Conservation (phyloP, 768 basidiomycete genomes). For the Russula olivacea region DNA sequence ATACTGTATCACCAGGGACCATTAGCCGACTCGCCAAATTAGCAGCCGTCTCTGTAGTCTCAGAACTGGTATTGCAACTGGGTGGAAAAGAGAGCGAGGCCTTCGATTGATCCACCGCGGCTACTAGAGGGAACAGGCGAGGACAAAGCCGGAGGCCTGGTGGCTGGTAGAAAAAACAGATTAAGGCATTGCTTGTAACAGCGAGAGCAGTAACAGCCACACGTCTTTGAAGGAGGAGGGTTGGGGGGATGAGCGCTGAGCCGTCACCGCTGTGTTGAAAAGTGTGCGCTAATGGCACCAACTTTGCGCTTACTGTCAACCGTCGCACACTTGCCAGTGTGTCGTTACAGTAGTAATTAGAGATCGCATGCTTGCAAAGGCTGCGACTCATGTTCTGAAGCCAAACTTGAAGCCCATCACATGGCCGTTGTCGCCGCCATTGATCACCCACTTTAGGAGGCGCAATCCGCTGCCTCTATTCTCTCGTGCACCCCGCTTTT, state of each 20-base stretch:
- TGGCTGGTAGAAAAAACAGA: neutral
- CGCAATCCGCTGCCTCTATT: constrained; percentile 5
- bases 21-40: neutral
- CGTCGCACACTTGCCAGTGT: neutral
- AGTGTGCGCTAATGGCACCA: neutral
- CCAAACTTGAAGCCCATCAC: neutral
- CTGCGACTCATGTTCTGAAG: constrained; percentile 3
- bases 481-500: neutral
- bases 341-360: neutral
- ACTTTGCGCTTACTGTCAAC: neutral
- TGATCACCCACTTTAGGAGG: constrained; percentile 2
- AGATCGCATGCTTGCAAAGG: constrained; percentile 5
- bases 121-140: neutral
- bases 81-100: too few species aligned
- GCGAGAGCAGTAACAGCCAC: too few species aligned
- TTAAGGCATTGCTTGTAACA: too few species aligned
- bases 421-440: constrained; percentile 11
- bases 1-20: neutral
- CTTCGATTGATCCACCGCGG: neutral
- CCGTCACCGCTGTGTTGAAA: too few species aligned
- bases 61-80: neutral
- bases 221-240: neutral
- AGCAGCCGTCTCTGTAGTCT: neutral
- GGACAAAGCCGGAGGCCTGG: neutral
- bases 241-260: too few species aligned